These are phyloP conservation scores for Saprolegnia parasitica DNA, from an alignment of 352 stramenopile genomes.

Conservation along the genomic window DNA sequence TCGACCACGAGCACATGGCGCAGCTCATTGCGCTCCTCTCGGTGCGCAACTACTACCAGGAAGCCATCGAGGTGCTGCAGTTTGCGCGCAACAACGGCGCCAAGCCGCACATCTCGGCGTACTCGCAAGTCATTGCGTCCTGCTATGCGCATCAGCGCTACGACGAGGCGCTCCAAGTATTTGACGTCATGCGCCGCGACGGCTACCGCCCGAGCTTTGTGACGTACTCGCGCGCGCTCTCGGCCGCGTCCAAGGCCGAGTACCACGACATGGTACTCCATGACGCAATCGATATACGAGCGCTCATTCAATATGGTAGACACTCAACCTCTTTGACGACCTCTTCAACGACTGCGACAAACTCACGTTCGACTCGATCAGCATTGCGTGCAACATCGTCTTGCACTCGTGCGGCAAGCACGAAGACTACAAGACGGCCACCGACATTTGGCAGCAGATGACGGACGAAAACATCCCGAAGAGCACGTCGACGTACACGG, in stretches of 20 bases:
- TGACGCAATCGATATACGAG: too few relatives aligned
- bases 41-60: constrained; percentile 36
- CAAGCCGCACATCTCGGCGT: constrained; percentile 75
- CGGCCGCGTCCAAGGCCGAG: constrained; percentile 64
- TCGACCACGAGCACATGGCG: constrained; percentile 31
- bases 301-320: neutral
- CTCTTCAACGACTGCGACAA: constrained; percentile 73
- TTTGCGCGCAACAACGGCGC: constrained; percentile 61
- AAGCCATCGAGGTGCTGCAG: constrained; percentile 61
- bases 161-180: constrained; percentile 67
- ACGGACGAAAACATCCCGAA: constrained; percentile 30
- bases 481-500: constrained; percentile 66
- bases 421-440: constrained; percentile 59
- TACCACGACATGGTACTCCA: constrained; percentile 71
- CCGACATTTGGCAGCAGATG: constrained; percentile 64
- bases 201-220: constrained; percentile 72
- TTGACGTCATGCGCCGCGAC: constrained; percentile 84
- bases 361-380: constrained; percentile 39
- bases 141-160: constrained; percentile 74
- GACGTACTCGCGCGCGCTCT: constrained; percentile 81
- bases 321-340: constrained; percentile 83
- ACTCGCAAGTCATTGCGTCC: constrained; percentile 70
- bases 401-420: constrained; percentile 77
- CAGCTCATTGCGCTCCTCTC: constrained; percentile 62
- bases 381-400: constrained; percentile 81